Evolutionary conservation across 768 basidiomycete genomes (phyloP), one percentile per base, ranked within the genome.

Genomic region (Lentinula guzmanii): DNA sequence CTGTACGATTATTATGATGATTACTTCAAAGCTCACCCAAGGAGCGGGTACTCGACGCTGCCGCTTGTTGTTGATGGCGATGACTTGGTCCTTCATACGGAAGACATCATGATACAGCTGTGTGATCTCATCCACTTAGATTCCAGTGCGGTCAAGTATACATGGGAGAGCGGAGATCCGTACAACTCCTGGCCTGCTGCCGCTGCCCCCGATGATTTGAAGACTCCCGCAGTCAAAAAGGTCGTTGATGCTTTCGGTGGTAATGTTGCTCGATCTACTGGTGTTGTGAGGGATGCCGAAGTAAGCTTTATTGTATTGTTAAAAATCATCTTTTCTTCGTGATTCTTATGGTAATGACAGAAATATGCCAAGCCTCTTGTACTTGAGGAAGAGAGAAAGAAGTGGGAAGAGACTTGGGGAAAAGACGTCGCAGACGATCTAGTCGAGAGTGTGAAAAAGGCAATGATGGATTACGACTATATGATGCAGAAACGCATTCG

Each of bases 391-490:
- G 56, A 58, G 28, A 41, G 39, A 31, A 45, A 58, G 41, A 58
- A 58, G 28, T 58, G 56, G 56, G 56, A 28, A 16, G 24, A 31
- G 43, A 48, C 9, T 15, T 58, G 56, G 56, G 56, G 33, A n/a
- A 48, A 58, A 13, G 45, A 58, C 2, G 56, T 58, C 15, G 56
- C 56, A 18, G 42, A 58, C 9, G 45, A 58, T 43, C 7, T 58
- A 28, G 28, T 48, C 11, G 56, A 58, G 15, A 31, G 16, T 24
- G 56, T 28, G 16, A 48, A 41, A 21, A 34, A 43, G 42, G 56
- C 42, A 33, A 58, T 58, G 56, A 21, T 33, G n/a, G 56, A 58
- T 48, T 58, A 58, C 15, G 56, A 58, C 9, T 48, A 58, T 58
- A 43, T 58, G 42, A 31, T 58, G 56, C 16, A 58, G 45, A 54